Evolutionary conservation across 2,329 filamentous ascomycete genomes (phyloP).

Genomic region (Colletotrichum lindemuthianum): DNA sequence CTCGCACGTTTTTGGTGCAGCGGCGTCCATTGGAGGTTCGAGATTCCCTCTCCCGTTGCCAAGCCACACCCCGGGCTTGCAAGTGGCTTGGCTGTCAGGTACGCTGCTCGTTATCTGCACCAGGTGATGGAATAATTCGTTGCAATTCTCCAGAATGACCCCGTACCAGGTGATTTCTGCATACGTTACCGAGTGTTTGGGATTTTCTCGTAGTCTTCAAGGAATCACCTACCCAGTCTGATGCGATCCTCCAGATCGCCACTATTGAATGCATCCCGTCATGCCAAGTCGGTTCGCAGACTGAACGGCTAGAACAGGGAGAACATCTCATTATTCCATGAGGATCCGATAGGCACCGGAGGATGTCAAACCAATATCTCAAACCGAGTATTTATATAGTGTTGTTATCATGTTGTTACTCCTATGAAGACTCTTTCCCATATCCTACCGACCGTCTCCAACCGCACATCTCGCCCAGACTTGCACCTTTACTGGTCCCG

Average conservation of each 20-base stretch:
- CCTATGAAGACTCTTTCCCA: not conserved
- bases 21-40: conserved; percentile 31
- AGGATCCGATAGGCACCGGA: not conserved
- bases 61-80: conserved; percentile 18
- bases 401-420: not conserved
- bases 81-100: conserved; percentile 32
- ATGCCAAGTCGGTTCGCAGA: conserved; percentile 9
- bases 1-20: conserved; percentile 27
- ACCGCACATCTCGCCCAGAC: not conserved
- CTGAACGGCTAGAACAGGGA: conserved; percentile 2
- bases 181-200: not conserved
- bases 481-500: conserved; percentile 2
- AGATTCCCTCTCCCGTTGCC: conserved; percentile 1
- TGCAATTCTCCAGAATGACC: conserved; percentile 1
- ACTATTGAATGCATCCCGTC: conserved; percentile 17
- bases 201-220: not conserved
- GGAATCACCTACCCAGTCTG: not conserved
- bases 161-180: not conserved
- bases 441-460: not conserved
- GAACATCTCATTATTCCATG: not conserved
- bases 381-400: conserved; percentile 7
- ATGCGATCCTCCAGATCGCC: conserved; percentile 5
- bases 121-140: conserved; percentile 27
- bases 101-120: conserved; percentile 10
- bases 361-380: conserved; percentile 4